Percentiles rank a stretch among this genome's conserved stretches.
phyloP scores from a whole-genome alignment of 495 filamentous ascomycete species.

The Filosporella fistucella region DNA sequence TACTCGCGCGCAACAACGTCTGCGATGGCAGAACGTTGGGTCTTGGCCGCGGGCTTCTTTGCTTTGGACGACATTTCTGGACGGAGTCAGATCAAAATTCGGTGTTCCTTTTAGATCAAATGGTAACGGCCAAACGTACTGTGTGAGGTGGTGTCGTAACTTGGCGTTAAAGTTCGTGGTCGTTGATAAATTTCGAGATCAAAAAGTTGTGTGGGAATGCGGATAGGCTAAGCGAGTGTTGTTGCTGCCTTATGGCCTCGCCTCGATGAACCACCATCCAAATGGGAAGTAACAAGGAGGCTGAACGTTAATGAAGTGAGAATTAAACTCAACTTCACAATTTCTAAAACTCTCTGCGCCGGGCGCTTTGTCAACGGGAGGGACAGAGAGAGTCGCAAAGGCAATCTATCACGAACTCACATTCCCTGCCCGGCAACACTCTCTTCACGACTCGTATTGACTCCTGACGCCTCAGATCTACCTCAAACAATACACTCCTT shows the following conservation, averaged over 20 bases:
- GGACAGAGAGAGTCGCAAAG: too few relatives aligned
- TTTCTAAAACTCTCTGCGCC: too few relatives aligned
- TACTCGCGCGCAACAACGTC: conserved; percentile 99
- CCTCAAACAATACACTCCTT: conserved; percentile 1
- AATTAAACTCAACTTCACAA: too few relatives aligned
- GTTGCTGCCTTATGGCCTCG: not conserved
- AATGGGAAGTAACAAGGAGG: too few relatives aligned
- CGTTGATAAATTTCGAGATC: conserved; percentile 4
- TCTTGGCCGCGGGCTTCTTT: conserved; percentile 67
- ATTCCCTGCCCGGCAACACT: too few relatives aligned
- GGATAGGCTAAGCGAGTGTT: not conserved
- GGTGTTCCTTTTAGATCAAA: too few relatives aligned
- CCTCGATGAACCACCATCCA: too few relatives aligned
- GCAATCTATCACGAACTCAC: too few relatives aligned
- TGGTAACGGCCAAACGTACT: conserved; percentile 12
- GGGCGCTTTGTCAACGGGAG: too few relatives aligned
- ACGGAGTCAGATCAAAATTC: conserved; percentile 13
- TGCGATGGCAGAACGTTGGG: conserved; percentile 84
- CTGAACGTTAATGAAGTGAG: too few relatives aligned
- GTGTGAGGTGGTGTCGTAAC: conserved; percentile 20
- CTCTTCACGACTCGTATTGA: too few relatives aligned
- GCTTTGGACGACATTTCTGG: conserved; percentile 68
- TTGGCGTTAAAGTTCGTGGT: conserved; percentile 18
- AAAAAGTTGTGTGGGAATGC: not conserved
- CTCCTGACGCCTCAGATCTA: too few relatives aligned